These are phyloP conservation scores for Polytolypa hystricis DNA, from an alignment of 2,329 filamentous ascomycete species.

Conservation along the genomic window DNA sequence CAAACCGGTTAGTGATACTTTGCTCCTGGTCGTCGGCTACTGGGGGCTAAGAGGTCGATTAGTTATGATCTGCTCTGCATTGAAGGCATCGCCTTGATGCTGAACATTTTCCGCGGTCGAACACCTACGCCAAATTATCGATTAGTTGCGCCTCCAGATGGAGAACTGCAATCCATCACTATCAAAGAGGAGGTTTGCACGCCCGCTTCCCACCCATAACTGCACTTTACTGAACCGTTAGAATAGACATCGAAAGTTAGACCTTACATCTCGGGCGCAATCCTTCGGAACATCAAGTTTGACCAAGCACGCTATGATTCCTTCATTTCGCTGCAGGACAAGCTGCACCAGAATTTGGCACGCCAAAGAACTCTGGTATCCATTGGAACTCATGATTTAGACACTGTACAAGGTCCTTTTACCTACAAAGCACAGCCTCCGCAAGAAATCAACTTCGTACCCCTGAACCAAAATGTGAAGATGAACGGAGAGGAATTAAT, in stretches of 20 bases:
- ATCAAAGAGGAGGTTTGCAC: constrained; percentile 53
- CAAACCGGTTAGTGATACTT: constrained; percentile 60
- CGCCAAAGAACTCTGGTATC: constrained; percentile 88
- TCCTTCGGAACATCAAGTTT: constrained; percentile 85
- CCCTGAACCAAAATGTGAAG: constrained; percentile 80
- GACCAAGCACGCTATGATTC: constrained; percentile 85
- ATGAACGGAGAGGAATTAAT: constrained; percentile 86
- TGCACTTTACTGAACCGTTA: neutral
- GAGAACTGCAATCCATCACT: constrained; percentile 67
- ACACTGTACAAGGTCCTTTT: constrained; percentile 88
- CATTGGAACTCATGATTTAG: constrained; percentile 92
- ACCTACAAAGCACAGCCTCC: constrained; percentile 87
- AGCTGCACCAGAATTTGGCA: constrained; percentile 91
- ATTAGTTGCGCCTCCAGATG: constrained; percentile 59
- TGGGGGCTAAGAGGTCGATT: constrained; percentile 15
- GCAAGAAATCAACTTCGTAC: constrained; percentile 82
- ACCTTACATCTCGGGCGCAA: constrained; percentile 78
- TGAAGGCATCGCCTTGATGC: constrained; percentile 88
- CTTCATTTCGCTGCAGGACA: constrained; percentile 96
- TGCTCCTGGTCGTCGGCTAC: constrained; percentile 1
- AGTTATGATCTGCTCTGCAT: constrained; percentile 89
- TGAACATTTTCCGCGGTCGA: constrained; percentile 85
- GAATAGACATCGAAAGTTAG: constrained; percentile 63
- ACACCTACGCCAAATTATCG: constrained; percentile 67
- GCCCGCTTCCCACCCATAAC: constrained; percentile 5